Evolutionary conservation across 352 stramenopile genomes (phyloP).

Genomic region (Phytopythium boreale): DNA sequence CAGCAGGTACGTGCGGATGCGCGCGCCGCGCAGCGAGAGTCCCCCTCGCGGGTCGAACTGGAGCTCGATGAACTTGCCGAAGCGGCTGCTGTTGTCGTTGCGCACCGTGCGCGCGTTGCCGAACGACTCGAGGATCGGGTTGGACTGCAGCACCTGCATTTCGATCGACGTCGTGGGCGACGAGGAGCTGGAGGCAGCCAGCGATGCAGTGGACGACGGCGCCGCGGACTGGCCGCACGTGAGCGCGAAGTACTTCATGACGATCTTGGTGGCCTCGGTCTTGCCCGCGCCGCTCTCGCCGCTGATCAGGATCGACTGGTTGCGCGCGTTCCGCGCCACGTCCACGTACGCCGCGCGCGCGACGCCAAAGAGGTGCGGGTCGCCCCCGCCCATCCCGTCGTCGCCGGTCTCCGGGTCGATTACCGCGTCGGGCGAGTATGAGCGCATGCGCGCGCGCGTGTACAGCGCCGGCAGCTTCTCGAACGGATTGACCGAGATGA

Average conservation of each 20-base stretch:
- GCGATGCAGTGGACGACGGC: not conserved
- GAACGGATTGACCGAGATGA: constrained; percentile 88
- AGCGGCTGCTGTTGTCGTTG: constrained; percentile 89
- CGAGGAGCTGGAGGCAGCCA: not conserved
- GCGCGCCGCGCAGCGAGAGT: constrained; percentile 50
- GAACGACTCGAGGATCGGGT: constrained; percentile 90
- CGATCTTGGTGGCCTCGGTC: constrained; percentile 90
- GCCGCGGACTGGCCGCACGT: constrained; percentile 37
- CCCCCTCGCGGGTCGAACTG: constrained; percentile 46
- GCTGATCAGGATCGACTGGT: constrained; percentile 85
- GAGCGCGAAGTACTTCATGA: constrained; percentile 87
- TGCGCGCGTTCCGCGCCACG: constrained; percentile 61
- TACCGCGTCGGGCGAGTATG: constrained; percentile 32
- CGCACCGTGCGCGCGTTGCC: constrained; percentile 85
- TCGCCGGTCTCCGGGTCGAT: constrained; percentile 13
- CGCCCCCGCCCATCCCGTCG: constrained; percentile 1
- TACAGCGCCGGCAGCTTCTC: constrained; percentile 73
- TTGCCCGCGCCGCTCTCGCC: constrained; percentile 85
- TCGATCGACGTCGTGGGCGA: constrained; percentile 47
- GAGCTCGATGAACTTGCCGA: constrained; percentile 91
- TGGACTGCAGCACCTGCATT: constrained; percentile 87
- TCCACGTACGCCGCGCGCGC: constrained; percentile 68
- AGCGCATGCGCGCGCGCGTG: constrained; percentile 39
- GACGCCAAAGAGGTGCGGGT: constrained; percentile 76
- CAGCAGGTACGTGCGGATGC: constrained; percentile 91